Conservation (phyloP, 73 alveolate genomes). For the Durusdinium trenchii region DNA sequence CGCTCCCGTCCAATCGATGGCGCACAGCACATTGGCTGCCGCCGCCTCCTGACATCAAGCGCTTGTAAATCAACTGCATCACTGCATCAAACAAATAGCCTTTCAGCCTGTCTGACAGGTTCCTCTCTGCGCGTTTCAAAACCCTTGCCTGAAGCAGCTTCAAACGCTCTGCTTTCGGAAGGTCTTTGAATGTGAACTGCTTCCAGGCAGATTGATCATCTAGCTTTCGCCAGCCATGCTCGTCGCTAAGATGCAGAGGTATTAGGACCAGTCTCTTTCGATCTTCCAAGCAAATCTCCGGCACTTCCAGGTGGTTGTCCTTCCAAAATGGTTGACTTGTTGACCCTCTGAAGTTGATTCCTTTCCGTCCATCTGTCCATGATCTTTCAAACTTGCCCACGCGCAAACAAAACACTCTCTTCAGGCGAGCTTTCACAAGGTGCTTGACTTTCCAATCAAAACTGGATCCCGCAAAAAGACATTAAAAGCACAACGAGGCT, state of each 20-base stretch:
- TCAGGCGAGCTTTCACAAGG: too few species aligned
- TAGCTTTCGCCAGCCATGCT: slow-evolving; percentile 69
- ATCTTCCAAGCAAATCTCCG: slow-evolving; percentile 36
- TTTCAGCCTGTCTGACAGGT: not conserved
- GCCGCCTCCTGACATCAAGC: not conserved
- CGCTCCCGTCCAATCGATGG: slow-evolving; percentile 87
- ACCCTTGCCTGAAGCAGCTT: slow-evolving; percentile 7
- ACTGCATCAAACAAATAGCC: not conserved
- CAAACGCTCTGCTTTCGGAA: not conserved
- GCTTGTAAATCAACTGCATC: not conserved
- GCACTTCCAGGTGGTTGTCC: slow-evolving; percentile 36
- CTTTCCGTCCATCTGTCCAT: too few species aligned
- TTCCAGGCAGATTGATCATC: slow-evolving; percentile 75
- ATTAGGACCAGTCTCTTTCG: slow-evolving; percentile 10
- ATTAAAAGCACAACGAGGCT: too few species aligned
- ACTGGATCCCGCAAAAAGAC: too few species aligned
- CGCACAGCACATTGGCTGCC: slow-evolving; percentile 35
- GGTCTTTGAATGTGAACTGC: not conserved
- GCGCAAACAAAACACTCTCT: too few species aligned
- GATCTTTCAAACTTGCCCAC: too few species aligned
- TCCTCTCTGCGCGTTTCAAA: not conserved
- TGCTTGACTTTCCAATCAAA: too few species aligned
- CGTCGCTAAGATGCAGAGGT: slow-evolving; percentile 24
- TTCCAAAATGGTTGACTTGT: too few species aligned
- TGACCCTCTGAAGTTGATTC: too few species aligned